Conservation (phyloP, 345 rosid genomes). For the Melastoma malabathricum region DNA sequence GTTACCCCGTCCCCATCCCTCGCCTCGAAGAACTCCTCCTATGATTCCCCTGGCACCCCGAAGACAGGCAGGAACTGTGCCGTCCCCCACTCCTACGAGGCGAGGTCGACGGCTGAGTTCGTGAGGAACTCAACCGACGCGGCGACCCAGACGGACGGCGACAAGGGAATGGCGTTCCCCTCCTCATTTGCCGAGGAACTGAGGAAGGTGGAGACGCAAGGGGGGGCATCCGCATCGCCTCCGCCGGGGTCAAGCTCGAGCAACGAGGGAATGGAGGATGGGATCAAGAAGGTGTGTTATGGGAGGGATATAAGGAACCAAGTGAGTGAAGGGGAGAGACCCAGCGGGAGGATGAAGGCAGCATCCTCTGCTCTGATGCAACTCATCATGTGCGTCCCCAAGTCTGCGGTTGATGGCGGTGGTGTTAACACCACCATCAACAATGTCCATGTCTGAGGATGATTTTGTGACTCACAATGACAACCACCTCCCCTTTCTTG, state of each 20-base stretch:
- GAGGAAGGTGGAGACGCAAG: conserved; percentile 6
- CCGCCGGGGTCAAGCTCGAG: conserved; percentile 26
- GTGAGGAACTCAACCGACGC: conserved; percentile 16
- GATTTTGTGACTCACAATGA: neutral
- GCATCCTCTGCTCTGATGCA: conserved; percentile 35
- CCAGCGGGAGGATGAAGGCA: conserved; percentile 40
- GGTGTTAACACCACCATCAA: neutral
- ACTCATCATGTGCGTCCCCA: conserved; percentile 37
- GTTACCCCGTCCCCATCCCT: conserved; percentile 18
- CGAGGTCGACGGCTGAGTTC: conserved; percentile 7
- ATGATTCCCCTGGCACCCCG: no score
- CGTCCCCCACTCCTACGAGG: conserved; percentile 8
- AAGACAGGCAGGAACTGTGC: no score
- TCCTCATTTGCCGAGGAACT: conserved; percentile 6
- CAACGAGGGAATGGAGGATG: conserved; percentile 12
- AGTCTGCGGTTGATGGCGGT: conserved; percentile 5
- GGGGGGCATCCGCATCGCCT: conserved; percentile 12
- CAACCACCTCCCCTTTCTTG: no score
- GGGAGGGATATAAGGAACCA: conserved; percentile 23
- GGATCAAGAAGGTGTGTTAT: neutral
- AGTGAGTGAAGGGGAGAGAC: conserved; percentile 15
- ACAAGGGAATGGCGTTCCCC: neutral
- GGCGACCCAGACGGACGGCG: conserved; percentile 40
- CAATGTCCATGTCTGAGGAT: conserved; percentile 12
- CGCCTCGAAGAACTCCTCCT: conserved; percentile 10